These are phyloP conservation scores for Penicillium sumatraense DNA, from an alignment of 2,329 filamentous ascomycete genomes.

Conservation along the genomic window DNA sequence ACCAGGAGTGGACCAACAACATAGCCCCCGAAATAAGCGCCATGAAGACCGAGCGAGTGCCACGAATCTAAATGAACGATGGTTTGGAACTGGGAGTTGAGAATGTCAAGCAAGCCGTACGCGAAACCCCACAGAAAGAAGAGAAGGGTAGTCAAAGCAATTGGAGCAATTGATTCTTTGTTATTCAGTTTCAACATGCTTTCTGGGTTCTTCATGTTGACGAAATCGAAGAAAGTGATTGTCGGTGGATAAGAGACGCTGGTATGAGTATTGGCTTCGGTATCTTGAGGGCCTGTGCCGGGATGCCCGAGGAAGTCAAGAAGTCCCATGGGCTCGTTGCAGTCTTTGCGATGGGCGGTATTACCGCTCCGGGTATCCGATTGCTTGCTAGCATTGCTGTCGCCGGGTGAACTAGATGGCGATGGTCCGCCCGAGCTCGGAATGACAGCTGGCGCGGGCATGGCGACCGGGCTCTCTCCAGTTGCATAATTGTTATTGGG, in stretches of 20 bases:
- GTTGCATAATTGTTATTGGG: constrained; percentile 11
- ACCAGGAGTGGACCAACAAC: constrained; percentile 60
- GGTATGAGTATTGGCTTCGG: constrained; percentile 44
- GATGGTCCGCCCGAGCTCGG: not conserved
- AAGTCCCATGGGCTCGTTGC: constrained; percentile 39
- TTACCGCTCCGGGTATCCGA: constrained; percentile 24
- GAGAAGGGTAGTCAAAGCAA: constrained; percentile 72
- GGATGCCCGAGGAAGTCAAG: constrained; percentile 60
- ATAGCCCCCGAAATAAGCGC: constrained; percentile 65
- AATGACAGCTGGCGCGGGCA: constrained; percentile 16
- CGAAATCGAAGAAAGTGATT: constrained; percentile 65
- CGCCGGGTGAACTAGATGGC: constrained; percentile 12
- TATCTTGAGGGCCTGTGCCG: constrained; percentile 39
- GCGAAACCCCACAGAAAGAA: constrained; percentile 92
- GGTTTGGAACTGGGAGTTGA: constrained; percentile 68
- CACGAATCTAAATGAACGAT: constrained; percentile 48
- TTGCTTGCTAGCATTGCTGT: constrained; percentile 20
- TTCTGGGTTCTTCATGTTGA: constrained; percentile 60
- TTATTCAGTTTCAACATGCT: constrained; percentile 64
- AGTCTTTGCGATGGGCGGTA: constrained; percentile 6
- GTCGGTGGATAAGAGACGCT: constrained; percentile 36
- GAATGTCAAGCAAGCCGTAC: constrained; percentile 81
- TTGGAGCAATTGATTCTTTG: constrained; percentile 61
- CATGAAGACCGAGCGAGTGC: constrained; percentile 56
- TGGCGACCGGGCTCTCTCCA: constrained; percentile 12